Evolutionary conservation across 2,329 filamentous ascomycete genomes (phyloP).

Genomic region (Akanthomyces uredinophilus): DNA sequence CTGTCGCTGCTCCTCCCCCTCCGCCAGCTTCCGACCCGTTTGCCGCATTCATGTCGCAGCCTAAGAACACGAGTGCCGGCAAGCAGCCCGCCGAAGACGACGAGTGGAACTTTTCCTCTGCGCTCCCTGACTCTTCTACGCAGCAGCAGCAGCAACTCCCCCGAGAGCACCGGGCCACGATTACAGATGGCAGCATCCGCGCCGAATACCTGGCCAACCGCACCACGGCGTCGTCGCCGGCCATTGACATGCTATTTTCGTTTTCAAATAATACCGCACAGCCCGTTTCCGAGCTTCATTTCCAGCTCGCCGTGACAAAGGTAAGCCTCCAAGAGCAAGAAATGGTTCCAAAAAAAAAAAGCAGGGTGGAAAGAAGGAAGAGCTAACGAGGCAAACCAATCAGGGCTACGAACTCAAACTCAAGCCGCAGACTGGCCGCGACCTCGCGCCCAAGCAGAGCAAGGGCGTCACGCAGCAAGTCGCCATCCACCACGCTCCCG

Average conservation of each 20-base stretch:
- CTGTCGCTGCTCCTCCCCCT: constrained; percentile 44
- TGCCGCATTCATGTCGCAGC: constrained; percentile 38
- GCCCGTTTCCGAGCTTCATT: constrained; percentile 73
- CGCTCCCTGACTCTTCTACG: constrained; percentile 59
- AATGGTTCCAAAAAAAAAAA: background rate
- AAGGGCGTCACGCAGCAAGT: constrained; percentile 78
- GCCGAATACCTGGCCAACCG: constrained; percentile 70
- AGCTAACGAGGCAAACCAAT: background rate
- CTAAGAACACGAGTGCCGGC: constrained; percentile 13
- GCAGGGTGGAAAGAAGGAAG: too few species aligned
- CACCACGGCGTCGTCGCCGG: constrained; percentile 43
- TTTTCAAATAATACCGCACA: constrained; percentile 77
- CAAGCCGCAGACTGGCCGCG: constrained; percentile 77
- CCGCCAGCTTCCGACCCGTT: constrained; percentile 46
- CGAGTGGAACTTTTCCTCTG: constrained; percentile 90
- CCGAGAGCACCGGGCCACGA: constrained; percentile 56
- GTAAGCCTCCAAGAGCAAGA: constrained; percentile 38
- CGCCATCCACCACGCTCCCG: constrained; percentile 59
- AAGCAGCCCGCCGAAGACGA: constrained; percentile 59
- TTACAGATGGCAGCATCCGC: constrained; percentile 65
- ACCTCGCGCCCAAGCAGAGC: constrained; percentile 66
- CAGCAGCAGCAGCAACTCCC: constrained; percentile 44
- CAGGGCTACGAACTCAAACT: constrained; percentile 78
- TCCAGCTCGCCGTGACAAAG: constrained; percentile 91
- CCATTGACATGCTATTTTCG: constrained; percentile 67